phyloP scores from a whole-genome alignment of 108 stramenopile species.

The Fragilaria radians region DNA sequence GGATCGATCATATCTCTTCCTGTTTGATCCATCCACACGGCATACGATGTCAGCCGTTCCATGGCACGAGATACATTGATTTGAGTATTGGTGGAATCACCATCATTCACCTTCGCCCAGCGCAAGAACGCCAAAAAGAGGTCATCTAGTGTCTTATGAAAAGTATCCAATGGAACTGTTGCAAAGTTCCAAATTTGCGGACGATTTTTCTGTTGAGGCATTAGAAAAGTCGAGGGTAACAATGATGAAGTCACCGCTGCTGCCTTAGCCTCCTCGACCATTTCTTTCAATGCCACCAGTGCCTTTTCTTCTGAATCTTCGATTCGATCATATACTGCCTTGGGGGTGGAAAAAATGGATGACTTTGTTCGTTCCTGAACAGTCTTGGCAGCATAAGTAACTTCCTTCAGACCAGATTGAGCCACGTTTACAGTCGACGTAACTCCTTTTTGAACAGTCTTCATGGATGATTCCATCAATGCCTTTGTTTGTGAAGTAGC shows the following conservation, averaged over 20 bases:
- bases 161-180: slow-evolving; percentile 5
- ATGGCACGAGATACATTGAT: slow-evolving; percentile 66
- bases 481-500: background rate
- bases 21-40: slow-evolving; percentile 59
- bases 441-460: background rate
- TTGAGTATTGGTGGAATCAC: background rate
- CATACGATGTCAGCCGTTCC: slow-evolving; percentile 51
- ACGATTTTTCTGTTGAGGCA: background rate
- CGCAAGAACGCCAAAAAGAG: slow-evolving; percentile 2
- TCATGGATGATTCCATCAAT: background rate
- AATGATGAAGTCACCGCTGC: too few relatives aligned
- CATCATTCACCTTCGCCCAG: slow-evolving; percentile 7
- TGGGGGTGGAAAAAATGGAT: too few relatives aligned
- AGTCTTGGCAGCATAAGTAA: too few relatives aligned
- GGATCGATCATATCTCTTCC: slow-evolving; percentile 29
- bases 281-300: background rate
- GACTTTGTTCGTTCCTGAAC: too few relatives aligned
- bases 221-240: too few relatives aligned
- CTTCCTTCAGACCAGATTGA: background rate
- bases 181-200: slow-evolving; percentile 13
- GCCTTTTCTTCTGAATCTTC: background rate
- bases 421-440: background rate
- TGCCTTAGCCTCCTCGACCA: background rate
- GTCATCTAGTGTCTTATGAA: slow-evolving; percentile 20
- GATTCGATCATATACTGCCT: background rate